phyloP scores from a whole-genome alignment of 164 flowering plant genomes.

The Aristolochia contorta region DNA sequence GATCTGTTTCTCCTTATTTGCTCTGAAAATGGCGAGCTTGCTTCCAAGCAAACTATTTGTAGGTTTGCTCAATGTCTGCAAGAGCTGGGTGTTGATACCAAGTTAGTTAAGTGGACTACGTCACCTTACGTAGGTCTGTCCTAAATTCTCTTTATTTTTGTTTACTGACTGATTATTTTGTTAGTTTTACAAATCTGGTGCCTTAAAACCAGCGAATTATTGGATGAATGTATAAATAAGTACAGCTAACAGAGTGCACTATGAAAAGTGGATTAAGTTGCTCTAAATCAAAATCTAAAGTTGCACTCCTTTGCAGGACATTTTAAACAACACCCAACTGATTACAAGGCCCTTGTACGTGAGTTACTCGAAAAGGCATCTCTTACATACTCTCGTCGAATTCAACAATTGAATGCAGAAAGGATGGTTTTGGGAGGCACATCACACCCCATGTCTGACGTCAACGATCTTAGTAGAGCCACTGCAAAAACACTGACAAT shows the following conservation, averaged over 20 bases:
- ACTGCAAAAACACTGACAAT: constrained; percentile 34
- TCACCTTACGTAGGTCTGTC: constrained; percentile 87
- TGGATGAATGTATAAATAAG: too few relatives aligned
- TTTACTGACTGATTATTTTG: too few relatives aligned
- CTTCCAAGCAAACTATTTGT: constrained; percentile 51
- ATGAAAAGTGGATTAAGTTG: too few relatives aligned
- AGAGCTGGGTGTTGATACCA: constrained; percentile 75
- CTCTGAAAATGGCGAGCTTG: constrained; percentile 88
- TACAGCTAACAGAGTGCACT: too few relatives aligned
- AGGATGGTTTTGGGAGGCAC: constrained; percentile 26
- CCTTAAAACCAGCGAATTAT: too few relatives aligned
- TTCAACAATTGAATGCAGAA: constrained; percentile 38
- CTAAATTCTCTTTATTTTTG: neutral
- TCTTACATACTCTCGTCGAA: constrained; percentile 40
- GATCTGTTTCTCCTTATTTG: constrained; percentile 76
- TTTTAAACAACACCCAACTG: constrained; percentile 50
- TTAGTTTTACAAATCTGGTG: too few relatives aligned
- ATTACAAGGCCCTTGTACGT: constrained; percentile 63
- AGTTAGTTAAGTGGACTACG: constrained; percentile 56
- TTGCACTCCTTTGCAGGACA: constrained; percentile 39
- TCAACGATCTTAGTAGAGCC: constrained; percentile 34
- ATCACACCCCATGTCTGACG: constrained; percentile 30
- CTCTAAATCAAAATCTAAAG: neutral
- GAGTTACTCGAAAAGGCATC: constrained; percentile 71
- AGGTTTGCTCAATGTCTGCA: constrained; percentile 69